Base-by-base conservation (phyloP, 345 rosid species). In the Camelina laxa region DNA sequence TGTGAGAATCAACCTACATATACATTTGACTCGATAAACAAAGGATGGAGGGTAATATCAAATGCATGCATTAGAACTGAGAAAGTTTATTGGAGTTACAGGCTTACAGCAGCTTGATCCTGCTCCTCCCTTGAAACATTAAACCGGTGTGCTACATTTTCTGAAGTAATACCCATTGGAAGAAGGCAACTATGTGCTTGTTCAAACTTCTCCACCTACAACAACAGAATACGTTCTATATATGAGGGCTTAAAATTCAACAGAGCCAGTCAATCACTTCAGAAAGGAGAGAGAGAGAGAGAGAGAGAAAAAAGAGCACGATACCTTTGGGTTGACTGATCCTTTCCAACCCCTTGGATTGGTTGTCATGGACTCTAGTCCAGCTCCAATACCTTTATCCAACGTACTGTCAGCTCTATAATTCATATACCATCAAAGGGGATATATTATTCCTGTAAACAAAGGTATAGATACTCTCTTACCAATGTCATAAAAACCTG, bases 111-210 rank as follows among this genome's bases (percentile, higher is more conserved):
- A 67, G 97, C 98, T 83, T 91, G 95, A 80, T 94, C 98, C 79
- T 94, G 98, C 84, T 94, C 98, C 81, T 84, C 85, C 85, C 96
- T 87, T 33, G 92, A 84, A 60, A 94, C 95, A 55, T 89, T 89
- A 78, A 88, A 94, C 58, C 95, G 89, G 41, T 88, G 76, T 56
- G 98, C 96, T 42, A 94, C 96, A 78, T 94, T 94, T 71, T 94
- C 98, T 21, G 98, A 94, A 69, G 98, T 94, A 67, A 94, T 50
- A 21, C 98, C 98, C 98, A 94, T 94, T 6, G 98, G 96, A 63
- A 94, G 93, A 75, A 91, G 96, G 75, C 97, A 94, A 71, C 85
- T 86, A 69, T 81, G 91, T 56, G 98, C 97, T 80, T 91, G 88
- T 69, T 85, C 85, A 80, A 91, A 86, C 41, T 10, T 60, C 73